Evolutionary conservation across 768 basidiomycete species (phyloP).

Genomic region (Suillus brevipes): DNA sequence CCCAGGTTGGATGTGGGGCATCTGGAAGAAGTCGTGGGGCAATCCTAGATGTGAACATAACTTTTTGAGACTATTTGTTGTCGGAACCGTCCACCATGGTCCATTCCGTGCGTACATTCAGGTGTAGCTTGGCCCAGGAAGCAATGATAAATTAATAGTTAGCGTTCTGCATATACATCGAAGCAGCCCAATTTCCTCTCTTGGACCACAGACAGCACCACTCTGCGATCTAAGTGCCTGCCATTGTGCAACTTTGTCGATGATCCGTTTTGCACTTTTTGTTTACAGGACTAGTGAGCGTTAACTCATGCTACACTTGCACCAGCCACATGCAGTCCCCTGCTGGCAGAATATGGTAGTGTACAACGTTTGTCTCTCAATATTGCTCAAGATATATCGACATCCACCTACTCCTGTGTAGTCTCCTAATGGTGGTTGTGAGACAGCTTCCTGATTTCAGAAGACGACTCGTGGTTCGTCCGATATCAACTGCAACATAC

Average conservation of each 20-base stretch:
- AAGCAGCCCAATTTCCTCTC: neutral
- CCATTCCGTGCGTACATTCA: neutral
- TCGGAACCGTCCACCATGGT: neutral
- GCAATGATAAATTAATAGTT: neutral
- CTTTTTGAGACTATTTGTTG: neutral
- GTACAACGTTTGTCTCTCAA: neutral
- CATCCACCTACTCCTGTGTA: neutral
- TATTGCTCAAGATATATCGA: neutral
- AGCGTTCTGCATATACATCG: neutral
- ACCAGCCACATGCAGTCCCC: neutral
- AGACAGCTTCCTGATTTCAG: neutral
- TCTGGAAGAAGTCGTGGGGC: constrained; percentile 5
- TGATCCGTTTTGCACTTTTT: neutral
- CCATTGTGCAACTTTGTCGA: neutral
- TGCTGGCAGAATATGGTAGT: neutral
- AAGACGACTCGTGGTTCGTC: neutral
- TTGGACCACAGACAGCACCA: neutral
- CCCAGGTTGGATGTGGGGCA: constrained; percentile 33
- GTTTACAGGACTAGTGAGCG: neutral
- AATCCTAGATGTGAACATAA: neutral
- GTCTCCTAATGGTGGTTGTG: neutral
- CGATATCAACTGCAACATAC: neutral
- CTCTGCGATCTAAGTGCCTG: neutral
- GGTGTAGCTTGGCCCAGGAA: neutral
- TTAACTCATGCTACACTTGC: neutral